phyloP scores from a whole-genome alignment of 129 eudicot species.

The Cynara cardunculus region DNA sequence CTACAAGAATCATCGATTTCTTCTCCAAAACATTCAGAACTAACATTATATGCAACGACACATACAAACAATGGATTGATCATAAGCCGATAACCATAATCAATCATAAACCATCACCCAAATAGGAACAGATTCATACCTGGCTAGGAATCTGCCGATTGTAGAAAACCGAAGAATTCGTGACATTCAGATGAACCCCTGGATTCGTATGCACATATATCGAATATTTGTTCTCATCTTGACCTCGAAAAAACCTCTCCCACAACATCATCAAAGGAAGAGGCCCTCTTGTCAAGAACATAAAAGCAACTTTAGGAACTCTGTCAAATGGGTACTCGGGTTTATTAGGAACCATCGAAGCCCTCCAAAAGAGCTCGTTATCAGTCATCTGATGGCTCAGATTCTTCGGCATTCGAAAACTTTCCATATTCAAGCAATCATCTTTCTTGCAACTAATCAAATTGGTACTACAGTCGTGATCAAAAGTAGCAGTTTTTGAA shows the following conservation, averaged over 20 bases:
- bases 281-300: conserved; percentile 89
- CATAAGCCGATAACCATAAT: background rate
- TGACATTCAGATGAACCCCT: conserved; percentile 42
- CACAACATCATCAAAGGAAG: conserved; percentile 79
- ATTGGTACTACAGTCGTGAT: conserved; percentile 12
- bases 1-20: background rate
- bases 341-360: conserved; percentile 77
- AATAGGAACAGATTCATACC: conserved; percentile 41
- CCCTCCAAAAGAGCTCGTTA: conserved; percentile 90
- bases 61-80: background rate
- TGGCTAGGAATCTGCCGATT: conserved; percentile 81
- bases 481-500: conserved; percentile 9
- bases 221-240: conserved; percentile 54
- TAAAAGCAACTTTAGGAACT: conserved; percentile 88
- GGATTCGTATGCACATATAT: conserved; percentile 81
- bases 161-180: conserved; percentile 56
- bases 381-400: conserved; percentile 58
- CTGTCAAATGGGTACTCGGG: conserved; percentile 61
- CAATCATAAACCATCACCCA: conserved; percentile 10
- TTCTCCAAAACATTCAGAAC: background rate
- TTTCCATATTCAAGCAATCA: conserved; percentile 54
- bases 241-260: conserved; percentile 82
- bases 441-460: conserved; percentile 31
- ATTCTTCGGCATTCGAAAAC: conserved; percentile 50
- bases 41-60: background rate